Base-by-base conservation (phyloP, 2,329 filamentous ascomycete genomes). In the Penicillium polonicum region DNA sequence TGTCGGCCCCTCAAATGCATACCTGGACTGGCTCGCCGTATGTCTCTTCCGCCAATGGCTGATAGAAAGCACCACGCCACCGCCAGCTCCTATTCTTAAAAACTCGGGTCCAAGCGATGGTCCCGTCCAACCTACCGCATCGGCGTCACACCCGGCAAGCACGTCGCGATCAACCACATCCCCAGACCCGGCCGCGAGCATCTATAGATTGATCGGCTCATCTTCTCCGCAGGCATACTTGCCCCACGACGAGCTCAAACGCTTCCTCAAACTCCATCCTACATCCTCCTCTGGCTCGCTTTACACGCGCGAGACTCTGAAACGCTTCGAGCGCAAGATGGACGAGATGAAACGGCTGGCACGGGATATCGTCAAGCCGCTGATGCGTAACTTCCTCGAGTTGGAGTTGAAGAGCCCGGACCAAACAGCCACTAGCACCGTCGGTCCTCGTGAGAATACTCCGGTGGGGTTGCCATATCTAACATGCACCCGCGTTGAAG, bases 1-100 rank as follows among this genome's bases (percentile, higher is more conserved):
- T 53, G 89, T 97, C 44, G 88, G 83, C 3, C 93, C 93, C 0
- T 80, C 81, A 21, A 94, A 88, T 49, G 87, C 86, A 53, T 96
- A 92, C 72, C 80, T 96, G 23, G 91, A 96, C 75, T 97, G 92
- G 92, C 84, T 96, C 7, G 91, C 87, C 19, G 85, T 96, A 48
- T 90, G 86, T 42, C 80, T 96, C 13, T 97, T 97, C 76, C 85
- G 93, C 4, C 91, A 96, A 74, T 97, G 92, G 92, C 81, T 97
- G 7, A 91, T 91, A 4, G 92, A 97, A 68, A 93, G 92, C 73
- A 96, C 90, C 5, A 88, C 90, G 2, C 88, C 91, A 0, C 83
- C 88, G 4, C 85, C 85, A 0, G 75, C 81, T 0, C 79, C 83
- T 2, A 75, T 80, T 60, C 62, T 78, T 65, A 74, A 78, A 61